Base-by-base conservation (phyloP, 108 stramenopile genomes). In the Fragilaria crotonensis region DNA sequence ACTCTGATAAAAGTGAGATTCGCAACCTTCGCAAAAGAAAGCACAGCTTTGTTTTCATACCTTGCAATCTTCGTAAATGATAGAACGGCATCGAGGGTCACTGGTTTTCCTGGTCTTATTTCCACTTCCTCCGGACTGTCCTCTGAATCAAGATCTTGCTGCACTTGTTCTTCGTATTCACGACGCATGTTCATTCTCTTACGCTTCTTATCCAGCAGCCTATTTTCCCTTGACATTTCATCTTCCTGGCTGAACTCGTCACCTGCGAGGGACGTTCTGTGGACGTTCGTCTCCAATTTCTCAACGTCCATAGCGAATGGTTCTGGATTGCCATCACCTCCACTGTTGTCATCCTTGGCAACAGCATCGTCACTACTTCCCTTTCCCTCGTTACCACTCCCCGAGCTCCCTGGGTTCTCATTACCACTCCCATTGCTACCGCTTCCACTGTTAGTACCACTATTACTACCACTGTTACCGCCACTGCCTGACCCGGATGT, bases 111-210 rank as follows among this genome's bases (percentile, higher is more conserved):
- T 14, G 85, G 81, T 25, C 77, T 47, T 23, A 79, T 45, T 23
- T 79, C 45, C 9, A 56, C 56, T 48, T 64, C 72, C 11, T 62
- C 57, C 59, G 63, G 80, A 51, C 59, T 66, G 61, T 79, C 84
- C n/a, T 80, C 82, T 0, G 75, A 79, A 32, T 80, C 81, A 63
- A 80, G 68, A 44, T 82, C 69, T 65, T 76, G 78, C 52, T 79
- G 72, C 18, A 68, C 71, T 67, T 82, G 68, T 48, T 78, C 83
- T 64, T 86, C 84, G 44, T 82, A 86, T 41, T 81, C 84, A 22
- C 80, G 62, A 33, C 84, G 70, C 68, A 77, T 80, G 30, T 75
- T 75, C 66, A 80, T 77, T 57, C 84, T 59, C 47, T 86, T 86
- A 45, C 84, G 65, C 48, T 86, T 86, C 73, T 86, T 86, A 54